phyloP scores from a whole-genome alignment of 768 basidiomycete species.

The Guyanaporus albipodus region DNA sequence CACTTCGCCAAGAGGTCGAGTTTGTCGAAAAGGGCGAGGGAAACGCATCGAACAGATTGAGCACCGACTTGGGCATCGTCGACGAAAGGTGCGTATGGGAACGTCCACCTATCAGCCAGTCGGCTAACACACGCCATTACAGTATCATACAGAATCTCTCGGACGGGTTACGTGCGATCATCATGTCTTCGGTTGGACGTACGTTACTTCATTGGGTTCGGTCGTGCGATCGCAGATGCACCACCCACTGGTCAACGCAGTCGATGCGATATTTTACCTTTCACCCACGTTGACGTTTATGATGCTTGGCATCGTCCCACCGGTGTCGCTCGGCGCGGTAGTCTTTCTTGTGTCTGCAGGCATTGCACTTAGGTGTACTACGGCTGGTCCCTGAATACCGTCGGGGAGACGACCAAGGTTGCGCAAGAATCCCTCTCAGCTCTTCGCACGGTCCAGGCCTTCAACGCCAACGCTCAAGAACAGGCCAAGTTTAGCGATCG shows the following conservation, averaged over 20 bases:
- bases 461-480: constrained; percentile 80
- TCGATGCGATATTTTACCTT: constrained; percentile 93
- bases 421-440: constrained; percentile 89
- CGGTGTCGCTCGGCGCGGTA: constrained; percentile 81
- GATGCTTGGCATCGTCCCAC: constrained; percentile 92
- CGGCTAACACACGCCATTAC: too few species aligned
- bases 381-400: constrained; percentile 89
- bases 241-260: constrained; percentile 41
- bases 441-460: constrained; percentile 86
- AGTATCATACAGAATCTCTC: constrained; percentile 75
- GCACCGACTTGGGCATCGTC: constrained; percentile 88
- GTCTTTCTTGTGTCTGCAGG: constrained; percentile 13
- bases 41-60: constrained; percentile 87
- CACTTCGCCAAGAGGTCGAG: constrained; percentile 86
- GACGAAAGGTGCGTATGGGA: constrained; percentile 73
- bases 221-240: neutral
- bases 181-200: constrained; percentile 95
- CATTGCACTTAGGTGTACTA: constrained; percentile 70
- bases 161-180: constrained; percentile 76
- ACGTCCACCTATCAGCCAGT: too few species aligned
- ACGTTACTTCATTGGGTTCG: constrained; percentile 32
- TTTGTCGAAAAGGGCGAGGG: constrained; percentile 91
- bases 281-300: constrained; percentile 83
- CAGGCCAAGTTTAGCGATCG: constrained; percentile 68
- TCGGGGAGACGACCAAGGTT: constrained; percentile 90